Evolutionary conservation across 768 basidiomycete genomes (phyloP).

Genomic region (Russula compacta): DNA sequence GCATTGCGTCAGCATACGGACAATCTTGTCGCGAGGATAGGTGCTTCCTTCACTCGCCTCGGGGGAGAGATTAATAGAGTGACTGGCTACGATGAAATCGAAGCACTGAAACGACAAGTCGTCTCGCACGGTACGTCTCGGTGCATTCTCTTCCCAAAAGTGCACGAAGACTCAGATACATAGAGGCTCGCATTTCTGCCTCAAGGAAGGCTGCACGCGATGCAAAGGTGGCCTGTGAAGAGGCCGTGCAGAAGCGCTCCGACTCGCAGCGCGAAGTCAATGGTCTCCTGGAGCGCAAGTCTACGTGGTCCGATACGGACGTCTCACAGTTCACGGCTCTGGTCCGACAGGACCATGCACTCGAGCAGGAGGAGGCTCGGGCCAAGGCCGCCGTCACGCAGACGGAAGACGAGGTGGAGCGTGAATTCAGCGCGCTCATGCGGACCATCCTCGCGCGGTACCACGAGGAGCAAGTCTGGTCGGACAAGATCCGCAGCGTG

Average conservation of each 20-base stretch:
- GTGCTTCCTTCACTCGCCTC: slow-evolving; percentile 57
- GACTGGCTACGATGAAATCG: slow-evolving; percentile 89
- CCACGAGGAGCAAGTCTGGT: slow-evolving; percentile 99
- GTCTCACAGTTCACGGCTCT: slow-evolving; percentile 82
- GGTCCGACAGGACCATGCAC: slow-evolving; percentile 81
- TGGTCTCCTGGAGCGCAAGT: slow-evolving; percentile 89
- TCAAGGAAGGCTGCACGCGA: slow-evolving; percentile 57
- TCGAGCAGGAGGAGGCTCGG: slow-evolving; percentile 67
- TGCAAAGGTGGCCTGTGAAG: slow-evolving; percentile 69
- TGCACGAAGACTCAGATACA: slow-evolving; percentile 9
- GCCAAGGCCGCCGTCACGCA: slow-evolving; percentile 60
- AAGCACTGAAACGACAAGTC: slow-evolving; percentile 67
- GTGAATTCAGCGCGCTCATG: slow-evolving; percentile 82
- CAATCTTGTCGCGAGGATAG: slow-evolving; percentile 46
- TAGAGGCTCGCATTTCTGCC: slow-evolving; percentile 66
- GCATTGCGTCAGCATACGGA: slow-evolving; percentile 47
- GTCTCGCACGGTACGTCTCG: slow-evolving; percentile 63
- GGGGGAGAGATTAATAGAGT: slow-evolving; percentile 76
- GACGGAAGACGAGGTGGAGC: slow-evolving; percentile 75
- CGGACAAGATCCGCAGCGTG: slow-evolving; percentile 93
- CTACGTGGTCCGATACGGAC: slow-evolving; percentile 84
- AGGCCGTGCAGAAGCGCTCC: slow-evolving; percentile 71
- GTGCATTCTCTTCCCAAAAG: background rate
- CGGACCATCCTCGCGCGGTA: slow-evolving; percentile 82
- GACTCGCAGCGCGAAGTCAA: slow-evolving; percentile 93